phyloP scores from a whole-genome alignment of 78 protist genomes.

The Acrasis kona region DNA sequence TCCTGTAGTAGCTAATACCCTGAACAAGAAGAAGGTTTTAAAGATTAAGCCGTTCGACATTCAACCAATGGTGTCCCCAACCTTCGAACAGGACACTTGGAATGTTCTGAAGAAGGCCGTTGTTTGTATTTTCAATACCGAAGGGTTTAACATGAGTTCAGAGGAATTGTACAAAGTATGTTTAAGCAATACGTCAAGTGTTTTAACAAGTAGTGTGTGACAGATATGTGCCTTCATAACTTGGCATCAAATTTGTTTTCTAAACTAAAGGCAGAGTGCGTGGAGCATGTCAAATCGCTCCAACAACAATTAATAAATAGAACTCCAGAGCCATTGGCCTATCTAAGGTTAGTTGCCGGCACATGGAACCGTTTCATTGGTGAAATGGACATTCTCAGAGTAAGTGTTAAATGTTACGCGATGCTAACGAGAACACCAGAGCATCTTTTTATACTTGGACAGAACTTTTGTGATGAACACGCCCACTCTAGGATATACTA shows the following conservation, averaged over 20 bases:
- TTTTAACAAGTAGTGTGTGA: slow-evolving; percentile 25
- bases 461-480: slow-evolving; percentile 59
- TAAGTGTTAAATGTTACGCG: too few species aligned
- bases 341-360: not conserved
- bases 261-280: slow-evolving; percentile 8
- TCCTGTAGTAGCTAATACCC: too few species aligned
- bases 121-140: slow-evolving; percentile 2
- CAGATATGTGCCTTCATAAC: slow-evolving; percentile 24
- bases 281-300: not conserved
- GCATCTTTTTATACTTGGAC: slow-evolving; percentile 70
- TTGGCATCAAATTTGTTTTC: slow-evolving; percentile 1
- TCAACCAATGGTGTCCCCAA: slow-evolving; percentile 11
- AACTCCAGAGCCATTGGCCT: not conserved
- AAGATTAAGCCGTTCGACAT: not conserved
- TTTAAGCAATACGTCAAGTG: too few species aligned
- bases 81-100: slow-evolving; percentile 23
- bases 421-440: too few species aligned
- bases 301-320: not conserved
- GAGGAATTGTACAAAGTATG: slow-evolving; percentile 27
- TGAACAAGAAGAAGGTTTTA: too few species aligned
- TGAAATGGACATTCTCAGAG: slow-evolving; percentile 36
- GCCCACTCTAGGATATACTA: not conserved
- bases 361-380: not conserved
- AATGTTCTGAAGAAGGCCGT: slow-evolving; percentile 6
- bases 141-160: not conserved